Evolutionary conservation across 495 filamentous ascomycete species (phyloP).

Genomic region (Halenospora varia): DNA sequence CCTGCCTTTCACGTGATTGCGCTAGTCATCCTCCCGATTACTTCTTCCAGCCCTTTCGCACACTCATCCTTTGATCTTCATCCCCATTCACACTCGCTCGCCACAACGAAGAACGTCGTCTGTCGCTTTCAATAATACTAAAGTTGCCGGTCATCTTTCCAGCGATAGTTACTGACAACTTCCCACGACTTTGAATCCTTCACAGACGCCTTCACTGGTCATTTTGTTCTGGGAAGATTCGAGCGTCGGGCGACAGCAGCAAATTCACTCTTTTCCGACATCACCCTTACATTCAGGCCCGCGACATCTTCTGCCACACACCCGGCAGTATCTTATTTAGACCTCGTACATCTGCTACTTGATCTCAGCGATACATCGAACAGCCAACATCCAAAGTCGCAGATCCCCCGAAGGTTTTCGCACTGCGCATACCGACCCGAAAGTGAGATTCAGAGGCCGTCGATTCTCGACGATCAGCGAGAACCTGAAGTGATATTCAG

Average conservation of each 20-base stretch:
- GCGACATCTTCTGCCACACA: neutral
- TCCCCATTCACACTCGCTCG: constrained; percentile 24
- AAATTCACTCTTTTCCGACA: constrained; percentile 5
- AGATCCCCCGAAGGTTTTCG: neutral
- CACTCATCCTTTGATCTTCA: neutral
- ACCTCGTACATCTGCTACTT: neutral
- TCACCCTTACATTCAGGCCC: neutral
- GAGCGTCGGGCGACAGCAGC: constrained; percentile 19
- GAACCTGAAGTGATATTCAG: neutral
- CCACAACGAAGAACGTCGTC: constrained; percentile 21
- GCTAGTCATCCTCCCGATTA: neutral
- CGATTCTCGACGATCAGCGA: constrained; percentile 7
- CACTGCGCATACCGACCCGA: neutral
- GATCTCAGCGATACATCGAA: neutral
- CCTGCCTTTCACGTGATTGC: constrained; percentile 5
- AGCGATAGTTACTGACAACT: constrained; percentile 26
- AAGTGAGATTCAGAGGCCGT: constrained; percentile 4
- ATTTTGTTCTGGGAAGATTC: constrained; percentile 20
- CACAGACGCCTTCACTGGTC: constrained; percentile 30
- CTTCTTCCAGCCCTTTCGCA: neutral
- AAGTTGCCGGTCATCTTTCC: constrained; percentile 25
- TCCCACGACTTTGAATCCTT: constrained; percentile 22
- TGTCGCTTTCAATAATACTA: constrained; percentile 20
- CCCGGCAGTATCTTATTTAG: neutral
- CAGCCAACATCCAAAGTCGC: neutral